Evolutionary conservation across 495 filamentous ascomycete genomes (phyloP), one percentile per base, ranked within the genome.

Genomic region (Mycothermus thermophilus): DNA sequence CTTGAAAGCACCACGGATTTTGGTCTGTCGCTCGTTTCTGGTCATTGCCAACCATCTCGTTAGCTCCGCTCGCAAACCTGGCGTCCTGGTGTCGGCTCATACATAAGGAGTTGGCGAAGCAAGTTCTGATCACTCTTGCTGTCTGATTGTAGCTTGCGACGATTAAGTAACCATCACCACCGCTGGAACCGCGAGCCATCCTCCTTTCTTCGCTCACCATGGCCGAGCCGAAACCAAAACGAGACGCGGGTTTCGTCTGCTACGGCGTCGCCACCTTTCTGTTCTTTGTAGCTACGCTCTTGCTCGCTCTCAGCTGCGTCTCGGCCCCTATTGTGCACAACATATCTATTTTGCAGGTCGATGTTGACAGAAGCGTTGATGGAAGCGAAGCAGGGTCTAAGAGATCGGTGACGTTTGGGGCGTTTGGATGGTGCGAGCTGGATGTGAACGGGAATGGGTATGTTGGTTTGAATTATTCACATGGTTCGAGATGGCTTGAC

Each of bases 201-300:
- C n/a, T n/a, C n/a, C n/a, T n/a, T n/a, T n/a, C n/a, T n/a, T 27
- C 9, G 15, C 19, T 26, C 44, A 52, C 38, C 35, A 67, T 67
- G 64, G 51, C 52, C 29, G 40, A 48, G 31, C 1, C 21, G 3
- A 71, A n/a, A n/a, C n/a, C n/a, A n/a, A n/a, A n/a, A n/a, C n/a
- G n/a, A n/a, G n/a, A n/a, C n/a, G n/a, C 63, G 17, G 62, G 66
- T 31, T 62, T 69, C 46, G 60, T 71, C 46, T 67, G 72, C 54
- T 68, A 73, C n/a, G n/a, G n/a, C 44, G 47, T 75, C 35, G 73
- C 72, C 43, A 69, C 70, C n/a, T 66, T 68, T 41, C 53, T 77
- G 40, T 60, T 77, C 41, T 58, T 77, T 32, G 53, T 54, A 26
- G 60, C 71, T 25, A 58, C 63, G 12, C 51, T 72, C 32, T 58